phyloP scores from a whole-genome alignment of 1,284 basidiomycete species.

The Fistulinella cinereoalba region DNA sequence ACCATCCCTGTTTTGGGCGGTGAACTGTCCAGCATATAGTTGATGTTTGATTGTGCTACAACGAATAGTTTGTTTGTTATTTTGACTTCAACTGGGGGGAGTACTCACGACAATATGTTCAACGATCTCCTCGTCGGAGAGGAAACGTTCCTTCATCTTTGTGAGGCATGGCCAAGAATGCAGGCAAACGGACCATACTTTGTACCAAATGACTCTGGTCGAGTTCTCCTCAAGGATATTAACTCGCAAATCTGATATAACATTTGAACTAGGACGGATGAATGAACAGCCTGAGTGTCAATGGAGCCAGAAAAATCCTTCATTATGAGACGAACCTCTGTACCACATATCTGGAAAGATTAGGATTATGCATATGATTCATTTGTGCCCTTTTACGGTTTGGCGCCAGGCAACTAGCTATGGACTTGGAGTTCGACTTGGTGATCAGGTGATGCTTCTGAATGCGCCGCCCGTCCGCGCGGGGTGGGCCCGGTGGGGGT shows the following conservation, averaged over 20 bases:
- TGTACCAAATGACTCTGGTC: constrained; percentile 67
- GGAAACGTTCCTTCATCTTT: constrained; percentile 60
- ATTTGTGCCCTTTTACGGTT: constrained; percentile 11
- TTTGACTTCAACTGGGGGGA: neutral
- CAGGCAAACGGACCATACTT: constrained; percentile 43
- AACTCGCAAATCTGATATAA: constrained; percentile 66
- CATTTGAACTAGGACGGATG: constrained; percentile 56
- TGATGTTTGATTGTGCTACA: constrained; percentile 62
- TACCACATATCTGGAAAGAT: constrained; percentile 33
- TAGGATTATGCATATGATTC: constrained; percentile 25
- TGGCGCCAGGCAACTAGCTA: neutral
- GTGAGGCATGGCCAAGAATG: constrained; percentile 7
- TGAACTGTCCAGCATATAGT: constrained; percentile 71
- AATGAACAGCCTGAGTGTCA: neutral
- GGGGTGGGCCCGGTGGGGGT: neutral
- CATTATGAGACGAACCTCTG: constrained; percentile 28
- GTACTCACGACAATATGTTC: constrained; percentile 65
- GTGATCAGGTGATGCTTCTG: too few relatives aligned
- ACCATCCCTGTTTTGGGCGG: constrained; percentile 75
- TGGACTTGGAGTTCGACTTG: too few relatives aligned
- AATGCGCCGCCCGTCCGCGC: too few relatives aligned
- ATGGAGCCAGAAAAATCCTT: neutral
- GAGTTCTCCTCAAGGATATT: constrained; percentile 60
- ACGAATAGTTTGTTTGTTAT: neutral
- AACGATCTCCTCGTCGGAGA: constrained; percentile 69